A percentile compares a stretch with the other conserved stretches of the same genome.
These are phyloP conservation scores for Reticulascus tulasneorum DNA, from an alignment of 2,329 filamentous ascomycete species.

Conservation along the genomic window DNA sequence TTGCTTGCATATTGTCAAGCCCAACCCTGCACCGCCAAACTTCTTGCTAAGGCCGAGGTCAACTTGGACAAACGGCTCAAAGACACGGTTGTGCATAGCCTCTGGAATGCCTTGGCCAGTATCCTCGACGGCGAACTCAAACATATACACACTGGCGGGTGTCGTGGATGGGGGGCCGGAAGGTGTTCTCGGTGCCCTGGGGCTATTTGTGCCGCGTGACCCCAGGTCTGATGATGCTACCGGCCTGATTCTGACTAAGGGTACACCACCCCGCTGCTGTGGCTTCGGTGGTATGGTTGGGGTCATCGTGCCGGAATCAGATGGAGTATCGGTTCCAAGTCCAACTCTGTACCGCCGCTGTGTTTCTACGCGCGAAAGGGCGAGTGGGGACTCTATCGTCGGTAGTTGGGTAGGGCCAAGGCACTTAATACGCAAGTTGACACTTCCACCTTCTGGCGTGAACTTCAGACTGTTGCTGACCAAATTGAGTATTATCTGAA, in stretches of 20 bases:
- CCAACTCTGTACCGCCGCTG: too few relatives aligned
- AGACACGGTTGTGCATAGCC: slow-evolving; percentile 75
- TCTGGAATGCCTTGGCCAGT: slow-evolving; percentile 82
- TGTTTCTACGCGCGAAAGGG: too few relatives aligned
- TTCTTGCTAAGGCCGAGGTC: slow-evolving; percentile 86
- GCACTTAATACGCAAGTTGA: slow-evolving; percentile 74
- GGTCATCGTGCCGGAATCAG: too few relatives aligned
- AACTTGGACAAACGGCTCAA: slow-evolving; percentile 93
- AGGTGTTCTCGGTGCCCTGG: slow-evolving; percentile 50
- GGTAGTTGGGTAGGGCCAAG: too few relatives aligned
- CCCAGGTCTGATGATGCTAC: slow-evolving; percentile 47
- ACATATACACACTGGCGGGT: slow-evolving; percentile 63
- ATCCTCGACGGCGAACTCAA: slow-evolving; percentile 87
- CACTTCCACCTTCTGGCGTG: slow-evolving; percentile 70
- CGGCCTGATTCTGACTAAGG: slow-evolving; percentile 48
- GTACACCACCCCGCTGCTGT: too few relatives aligned
- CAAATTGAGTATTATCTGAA: slow-evolving; percentile 91
- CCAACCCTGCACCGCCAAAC: slow-evolving; percentile 83
- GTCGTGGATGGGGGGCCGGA: slow-evolving; percentile 59
- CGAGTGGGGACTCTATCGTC: slow-evolving; percentile 45
- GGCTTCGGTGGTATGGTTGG: too few relatives aligned
- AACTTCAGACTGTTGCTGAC: slow-evolving; percentile 93
- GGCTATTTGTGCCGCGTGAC: slow-evolving; percentile 41
- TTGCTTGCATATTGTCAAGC: slow-evolving; percentile 85
- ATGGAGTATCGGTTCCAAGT: too few relatives aligned